These are phyloP conservation scores for Eudorina sp. DNA, from an alignment of 139 green algal genomes.

Conservation along the genomic window DNA sequence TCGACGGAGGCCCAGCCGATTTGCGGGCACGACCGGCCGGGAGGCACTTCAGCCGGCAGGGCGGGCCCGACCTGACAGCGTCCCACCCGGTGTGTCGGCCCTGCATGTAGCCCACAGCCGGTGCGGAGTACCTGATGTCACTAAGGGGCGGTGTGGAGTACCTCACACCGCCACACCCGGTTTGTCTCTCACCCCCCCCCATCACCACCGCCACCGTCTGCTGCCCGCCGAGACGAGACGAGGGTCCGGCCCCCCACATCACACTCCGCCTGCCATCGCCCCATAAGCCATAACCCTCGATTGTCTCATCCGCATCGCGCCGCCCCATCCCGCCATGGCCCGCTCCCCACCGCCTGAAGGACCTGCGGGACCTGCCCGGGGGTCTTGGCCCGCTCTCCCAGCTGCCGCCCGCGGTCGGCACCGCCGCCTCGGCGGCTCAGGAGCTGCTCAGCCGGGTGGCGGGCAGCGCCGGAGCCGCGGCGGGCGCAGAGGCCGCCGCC, in stretches of 20 bases:
- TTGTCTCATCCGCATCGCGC: not conserved
- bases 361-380: constrained; percentile 29
- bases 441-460: not conserved
- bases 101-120: too few species aligned
- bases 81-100: too few species aligned
- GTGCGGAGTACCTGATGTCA: too few species aligned
- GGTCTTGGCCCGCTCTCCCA: not conserved
- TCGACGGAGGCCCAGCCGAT: too few species aligned
- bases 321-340: not conserved
- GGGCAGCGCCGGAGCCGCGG: not conserved
- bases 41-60: too few species aligned
- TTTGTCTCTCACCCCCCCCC: not conserved
- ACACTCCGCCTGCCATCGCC: not conserved
- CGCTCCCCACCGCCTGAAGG: not conserved
- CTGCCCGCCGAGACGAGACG: not conserved
- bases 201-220: too few species aligned
- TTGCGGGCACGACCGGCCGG: too few species aligned
- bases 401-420: not conserved
- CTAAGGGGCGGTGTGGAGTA: too few species aligned
- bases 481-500: not conserved
- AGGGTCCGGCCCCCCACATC: not conserved
- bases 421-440: not conserved
- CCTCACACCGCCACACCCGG: too few species aligned
- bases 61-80: too few species aligned
- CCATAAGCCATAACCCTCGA: not conserved